A percentile compares a stretch with the other conserved stretches of the same genome.
Evolutionary conservation across 768 basidiomycete genomes (phyloP).

Genomic region (Russula brevipes): DNA sequence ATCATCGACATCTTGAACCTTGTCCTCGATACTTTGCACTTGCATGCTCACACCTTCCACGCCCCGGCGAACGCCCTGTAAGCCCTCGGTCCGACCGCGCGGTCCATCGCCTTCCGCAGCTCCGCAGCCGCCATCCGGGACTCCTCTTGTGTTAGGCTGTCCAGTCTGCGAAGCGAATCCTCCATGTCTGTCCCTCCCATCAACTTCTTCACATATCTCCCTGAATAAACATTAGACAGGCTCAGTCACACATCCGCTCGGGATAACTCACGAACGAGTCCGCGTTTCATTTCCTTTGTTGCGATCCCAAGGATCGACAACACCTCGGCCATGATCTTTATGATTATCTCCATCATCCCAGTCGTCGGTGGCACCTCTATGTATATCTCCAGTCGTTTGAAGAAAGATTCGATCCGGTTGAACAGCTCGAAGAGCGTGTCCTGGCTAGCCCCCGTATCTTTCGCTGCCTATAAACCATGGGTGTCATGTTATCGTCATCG

Average conservation of each 20-base stretch:
- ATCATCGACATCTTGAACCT: neutral
- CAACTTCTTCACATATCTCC: neutral
- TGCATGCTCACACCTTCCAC: neutral
- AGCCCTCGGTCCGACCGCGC: neutral
- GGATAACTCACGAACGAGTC: neutral
- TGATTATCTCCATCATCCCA: neutral
- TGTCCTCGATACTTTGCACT: neutral
- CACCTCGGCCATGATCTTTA: neutral
- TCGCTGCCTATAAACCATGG: neutral
- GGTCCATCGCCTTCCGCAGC: neutral
- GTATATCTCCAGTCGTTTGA: neutral
- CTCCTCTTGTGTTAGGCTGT: neutral
- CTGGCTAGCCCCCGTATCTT: neutral
- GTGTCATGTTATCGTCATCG: too few relatives aligned
- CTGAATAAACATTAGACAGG: neutral
- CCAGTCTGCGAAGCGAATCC: neutral
- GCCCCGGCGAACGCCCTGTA: neutral
- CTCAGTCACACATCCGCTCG: neutral
- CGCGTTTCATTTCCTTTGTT: neutral
- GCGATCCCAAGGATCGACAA: constrained; percentile 1
- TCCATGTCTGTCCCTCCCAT: neutral
- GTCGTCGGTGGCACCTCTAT: neutral
- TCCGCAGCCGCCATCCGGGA: neutral
- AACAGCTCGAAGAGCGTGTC: neutral
- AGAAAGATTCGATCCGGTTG: neutral